Conservation (phyloP, 2,329 filamentous ascomycete genomes). For the Hypoxylon sp. region DNA sequence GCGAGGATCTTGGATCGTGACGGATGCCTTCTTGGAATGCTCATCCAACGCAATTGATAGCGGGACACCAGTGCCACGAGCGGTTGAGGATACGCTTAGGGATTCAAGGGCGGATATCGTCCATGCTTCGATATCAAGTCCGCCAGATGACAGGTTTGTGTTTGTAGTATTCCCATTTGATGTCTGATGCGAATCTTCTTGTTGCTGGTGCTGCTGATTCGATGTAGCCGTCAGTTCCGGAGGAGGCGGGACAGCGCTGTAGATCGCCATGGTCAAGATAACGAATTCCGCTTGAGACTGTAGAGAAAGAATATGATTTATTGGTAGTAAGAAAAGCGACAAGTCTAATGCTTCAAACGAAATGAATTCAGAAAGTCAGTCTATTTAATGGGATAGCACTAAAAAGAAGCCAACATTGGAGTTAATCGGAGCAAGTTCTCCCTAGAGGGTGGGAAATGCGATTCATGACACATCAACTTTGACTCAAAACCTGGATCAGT, state of each 20-base stretch:
- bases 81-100: constrained; percentile 67
- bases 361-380: not conserved
- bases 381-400: not conserved
- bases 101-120: constrained; percentile 71
- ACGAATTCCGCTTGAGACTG: constrained; percentile 4
- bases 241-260: constrained; percentile 67
- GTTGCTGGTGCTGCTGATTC: constrained; percentile 36
- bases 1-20: constrained; percentile 51
- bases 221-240: constrained; percentile 54
- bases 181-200: constrained; percentile 41
- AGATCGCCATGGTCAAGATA: constrained; percentile 60
- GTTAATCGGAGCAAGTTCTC: constrained; percentile 1
- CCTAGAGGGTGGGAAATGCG: constrained; percentile 6
- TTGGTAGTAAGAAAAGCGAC: not conserved
- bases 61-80: constrained; percentile 73
- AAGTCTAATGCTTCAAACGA: not conserved
- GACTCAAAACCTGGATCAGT: constrained; percentile 23
- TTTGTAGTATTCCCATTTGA: constrained; percentile 45
- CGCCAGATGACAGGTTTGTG: constrained; percentile 51
- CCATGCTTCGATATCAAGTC: constrained; percentile 77
- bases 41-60: constrained; percentile 85
- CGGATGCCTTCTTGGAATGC: constrained; percentile 49
- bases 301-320: not conserved
- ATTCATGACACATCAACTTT: constrained; percentile 39
- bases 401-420: constrained; percentile 4